Percentiles rank a stretch among this genome's conserved stretches.
These are phyloP conservation scores for Yamagishiella unicocca DNA, from an alignment of 139 green algal genomes.

Conservation along the genomic window DNA sequence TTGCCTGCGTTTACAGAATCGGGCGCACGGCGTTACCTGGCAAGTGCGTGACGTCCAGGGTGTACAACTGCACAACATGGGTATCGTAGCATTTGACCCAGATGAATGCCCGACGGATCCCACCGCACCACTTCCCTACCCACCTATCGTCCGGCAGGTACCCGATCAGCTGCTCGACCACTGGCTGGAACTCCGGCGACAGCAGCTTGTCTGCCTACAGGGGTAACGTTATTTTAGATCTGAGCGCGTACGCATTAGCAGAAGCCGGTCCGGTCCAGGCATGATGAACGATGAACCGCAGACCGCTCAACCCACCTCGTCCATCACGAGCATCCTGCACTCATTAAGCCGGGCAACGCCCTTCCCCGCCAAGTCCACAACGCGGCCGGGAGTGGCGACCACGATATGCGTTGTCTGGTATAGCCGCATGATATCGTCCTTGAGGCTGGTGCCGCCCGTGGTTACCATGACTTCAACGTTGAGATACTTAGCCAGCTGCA, in stretches of 20 bases:
- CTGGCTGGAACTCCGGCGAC: constrained; percentile 95
- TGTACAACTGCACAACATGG: too few relatives aligned
- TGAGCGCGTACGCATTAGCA: not conserved
- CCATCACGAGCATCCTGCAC: constrained; percentile 94
- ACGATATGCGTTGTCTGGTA: constrained; percentile 83
- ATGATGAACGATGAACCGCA: not conserved
- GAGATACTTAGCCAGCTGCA: constrained; percentile 96
- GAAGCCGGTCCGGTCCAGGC: too few relatives aligned
- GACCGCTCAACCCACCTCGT: constrained; percentile 85
- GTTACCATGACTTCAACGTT: constrained; percentile 94
- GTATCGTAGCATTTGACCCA: too few relatives aligned
- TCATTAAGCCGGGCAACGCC: constrained; percentile 92
- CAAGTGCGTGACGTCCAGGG: too few relatives aligned
- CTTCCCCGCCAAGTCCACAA: constrained; percentile 97
- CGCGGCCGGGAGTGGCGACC: constrained; percentile 97
- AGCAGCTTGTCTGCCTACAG: constrained; percentile 66
- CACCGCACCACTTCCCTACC: not conserved
- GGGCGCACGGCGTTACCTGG: too few relatives aligned
- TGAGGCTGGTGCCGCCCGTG: constrained; percentile 95
- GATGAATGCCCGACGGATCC: too few relatives aligned
- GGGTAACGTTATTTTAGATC: not conserved
- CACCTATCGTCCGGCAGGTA: constrained; percentile 80
- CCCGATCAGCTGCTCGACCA: constrained; percentile 96
- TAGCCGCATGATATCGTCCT: constrained; percentile 99
- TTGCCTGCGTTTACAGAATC: constrained; percentile 75